Base-by-base conservation (phyloP, 139 green algal genomes). In the Chlamydomonas sp. region DNA sequence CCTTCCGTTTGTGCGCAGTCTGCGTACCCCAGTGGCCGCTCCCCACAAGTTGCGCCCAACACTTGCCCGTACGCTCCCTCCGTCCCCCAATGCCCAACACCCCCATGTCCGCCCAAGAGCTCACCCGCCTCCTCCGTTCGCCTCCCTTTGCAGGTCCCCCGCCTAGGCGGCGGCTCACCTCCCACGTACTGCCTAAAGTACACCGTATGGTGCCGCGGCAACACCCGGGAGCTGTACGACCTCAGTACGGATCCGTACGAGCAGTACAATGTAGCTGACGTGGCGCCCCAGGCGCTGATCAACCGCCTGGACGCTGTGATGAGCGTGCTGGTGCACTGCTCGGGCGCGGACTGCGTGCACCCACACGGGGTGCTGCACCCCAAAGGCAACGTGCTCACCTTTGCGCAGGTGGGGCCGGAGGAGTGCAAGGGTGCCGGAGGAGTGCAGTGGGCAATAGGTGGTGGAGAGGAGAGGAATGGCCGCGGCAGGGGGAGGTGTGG, bases 201-300 rank as follows among this genome's bases (percentile, higher is more conserved):
- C 79, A 76, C 15, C 2, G 86, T 90, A 20, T 90, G 86, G 86
- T 90, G 86, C 86, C 83, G 83, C 31, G 71, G 31, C 71, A 83
- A 81, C 62, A 17, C 16, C 66, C 71, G 79, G 63, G 87, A 90
- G 74, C 74, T 90, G 64, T 90, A 87, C 73, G 87, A 90, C 87
- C 64, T 90, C n/a, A 63, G 18, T 0, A 71, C 9, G 8, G 87
- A 90, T 66, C 87, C 87, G n/a, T 79, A 87, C 66, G 87, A 90
- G 73, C 14, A 14, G 5, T 74, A n/a, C 60, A 80, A 85, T 49
- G 14, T 81, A 68, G 4, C 63, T 5, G 18, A 10, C 18, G 31
- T 63, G 15, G 85, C 77, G 12, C 63, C 79, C 4, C 6, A 2
- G 20, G 4, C 5, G 15, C 60, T 89, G 78, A 0, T 80, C 17